Evolutionary conservation across 2,329 filamentous ascomycete species (phyloP).

Genomic region (Fusarium brachygibbosum): DNA sequence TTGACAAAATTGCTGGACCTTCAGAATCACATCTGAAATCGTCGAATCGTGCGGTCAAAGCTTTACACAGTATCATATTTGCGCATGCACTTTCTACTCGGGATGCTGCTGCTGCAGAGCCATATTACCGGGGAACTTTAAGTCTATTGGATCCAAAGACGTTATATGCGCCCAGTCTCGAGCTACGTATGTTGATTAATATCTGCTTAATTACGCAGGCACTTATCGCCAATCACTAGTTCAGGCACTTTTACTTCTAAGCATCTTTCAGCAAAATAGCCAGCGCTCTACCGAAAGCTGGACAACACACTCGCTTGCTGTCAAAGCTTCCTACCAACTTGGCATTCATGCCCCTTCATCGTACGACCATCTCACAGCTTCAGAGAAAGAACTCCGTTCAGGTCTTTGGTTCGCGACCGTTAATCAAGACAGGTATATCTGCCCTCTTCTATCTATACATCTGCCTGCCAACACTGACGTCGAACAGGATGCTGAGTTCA

Average conservation of each 20-base stretch:
- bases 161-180: background rate
- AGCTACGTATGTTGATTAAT: background rate
- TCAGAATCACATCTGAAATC: background rate
- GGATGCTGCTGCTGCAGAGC: constrained; percentile 42
- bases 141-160: background rate
- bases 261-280: constrained; percentile 54
- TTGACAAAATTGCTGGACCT: background rate
- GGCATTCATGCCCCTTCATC: constrained; percentile 50
- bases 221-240: constrained; percentile 36
- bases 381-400: constrained; percentile 49
- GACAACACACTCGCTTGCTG: constrained; percentile 50
- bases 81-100: constrained; percentile 46
- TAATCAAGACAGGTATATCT: constrained; percentile 38
- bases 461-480: background rate
- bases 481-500: background rate
- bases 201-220: background rate
- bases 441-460: background rate
- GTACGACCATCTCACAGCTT: background rate
- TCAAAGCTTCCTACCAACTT: constrained; percentile 53
- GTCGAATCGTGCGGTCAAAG: constrained; percentile 8
- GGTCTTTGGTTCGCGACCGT: constrained; percentile 52
- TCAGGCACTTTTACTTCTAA: constrained; percentile 51
- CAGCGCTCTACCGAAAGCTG: constrained; percentile 53
- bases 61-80: constrained; percentile 50
- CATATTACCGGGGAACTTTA: constrained; percentile 49